Base-by-base conservation (phyloP, 139 green algal genomes). In the Volvox reticuliferus region DNA sequence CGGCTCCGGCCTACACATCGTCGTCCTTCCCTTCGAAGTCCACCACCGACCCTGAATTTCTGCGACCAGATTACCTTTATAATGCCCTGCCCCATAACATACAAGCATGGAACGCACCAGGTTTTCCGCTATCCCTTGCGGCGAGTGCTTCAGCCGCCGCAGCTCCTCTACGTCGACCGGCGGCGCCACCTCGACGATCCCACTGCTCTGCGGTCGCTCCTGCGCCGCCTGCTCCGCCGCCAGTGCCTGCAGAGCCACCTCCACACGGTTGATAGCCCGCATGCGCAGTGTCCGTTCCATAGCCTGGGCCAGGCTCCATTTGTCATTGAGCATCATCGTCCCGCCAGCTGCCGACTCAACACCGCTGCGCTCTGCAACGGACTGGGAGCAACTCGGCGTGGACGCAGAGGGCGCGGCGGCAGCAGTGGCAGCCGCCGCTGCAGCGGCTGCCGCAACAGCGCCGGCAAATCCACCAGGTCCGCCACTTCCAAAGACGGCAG, bases 91-190 rank as follows among this genome's bases (percentile, higher is more conserved):
- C 44, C 5, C 9, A 55, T 55, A 14, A 9, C 44, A 55, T 9
- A 55, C 44, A 55, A 5, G 44, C 44, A 55, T 55, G 9, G 22
- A 6, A 26, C 82, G 24, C 65, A 89, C 84, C 68, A 16, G n/a
- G 28, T 28, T 16, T 12, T 55, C 85, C 69, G 69, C 9, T 6
- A 75, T 55, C 0, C 69, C 69, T n/a, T 67, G 37, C 55, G 68
- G 18, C 36, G 35, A 12, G 33, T 86, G 33, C 76, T 91, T 91
- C 2, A 91, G 87, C 62, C 30, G 24, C 76, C 62, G 19, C 32
- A 91, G 76, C 76, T 91, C 87, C 87, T 91, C 76, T 62, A 86
- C 62, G 33, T 82, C 73, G 61, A 55, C 61, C 36, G 14, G 13
- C 71, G 17, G 14, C 61, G 20, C 17, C 33, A 5, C 76, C 76